Percentiles rank a stretch among this genome's conserved stretches.
Evolutionary conservation across 202 grass and related monocot genomes (phyloP).

Genomic region (Cymbopogon flexuosus): DNA sequence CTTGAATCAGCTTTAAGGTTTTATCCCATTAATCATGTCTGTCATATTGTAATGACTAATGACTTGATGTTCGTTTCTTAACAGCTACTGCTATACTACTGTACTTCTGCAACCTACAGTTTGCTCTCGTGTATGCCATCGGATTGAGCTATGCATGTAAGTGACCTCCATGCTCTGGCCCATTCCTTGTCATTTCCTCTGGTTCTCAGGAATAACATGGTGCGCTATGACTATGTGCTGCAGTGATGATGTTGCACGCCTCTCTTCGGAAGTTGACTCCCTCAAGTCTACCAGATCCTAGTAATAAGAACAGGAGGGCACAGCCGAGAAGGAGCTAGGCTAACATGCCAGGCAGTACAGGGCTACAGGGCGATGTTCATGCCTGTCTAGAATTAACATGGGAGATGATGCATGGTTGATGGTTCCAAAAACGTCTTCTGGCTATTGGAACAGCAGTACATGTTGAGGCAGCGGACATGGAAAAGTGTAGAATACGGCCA

Average conservation of each 20-base stretch:
- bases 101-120: slow-evolving; percentile 78
- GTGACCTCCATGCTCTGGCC: not conserved
- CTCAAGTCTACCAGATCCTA: slow-evolving; percentile 40
- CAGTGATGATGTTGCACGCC: slow-evolving; percentile 85
- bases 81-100: slow-evolving; percentile 61
- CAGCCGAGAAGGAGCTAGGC: slow-evolving; percentile 39
- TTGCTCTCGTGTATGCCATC: slow-evolving; percentile 60
- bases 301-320: slow-evolving; percentile 38
- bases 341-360: not conserved
- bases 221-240: slow-evolving; percentile 25
- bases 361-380: not conserved
- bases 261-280: slow-evolving; percentile 88
- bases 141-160: slow-evolving; percentile 80
- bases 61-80: slow-evolving; percentile 1
- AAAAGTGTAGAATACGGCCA: not conserved
- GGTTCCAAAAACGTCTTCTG: not conserved
- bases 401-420: not conserved
- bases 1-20: not conserved
- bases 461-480: not conserved
- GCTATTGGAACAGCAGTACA: not conserved
- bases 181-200: not conserved
- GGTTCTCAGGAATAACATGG: not conserved
- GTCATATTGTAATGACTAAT: slow-evolving; percentile 20
- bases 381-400: not conserved
- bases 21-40: not conserved